Evolutionary conservation across 2,329 filamentous ascomycete genomes (phyloP), one percentile per base, ranked within the genome.

Genomic region (Trichoderma arundinaceum): DNA sequence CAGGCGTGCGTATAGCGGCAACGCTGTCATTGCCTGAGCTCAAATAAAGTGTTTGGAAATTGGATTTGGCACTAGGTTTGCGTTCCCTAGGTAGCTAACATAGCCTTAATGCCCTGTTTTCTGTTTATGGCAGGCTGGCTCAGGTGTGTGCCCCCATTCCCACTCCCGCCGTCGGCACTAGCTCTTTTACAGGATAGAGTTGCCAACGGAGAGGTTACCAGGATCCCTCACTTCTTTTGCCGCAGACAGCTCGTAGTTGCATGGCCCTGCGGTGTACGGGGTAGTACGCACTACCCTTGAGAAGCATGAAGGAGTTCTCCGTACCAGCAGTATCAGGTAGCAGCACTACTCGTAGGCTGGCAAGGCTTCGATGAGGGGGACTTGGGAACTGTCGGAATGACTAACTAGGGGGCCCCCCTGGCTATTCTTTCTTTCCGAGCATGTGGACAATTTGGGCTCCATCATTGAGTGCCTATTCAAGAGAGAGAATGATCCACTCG

Each of bases 361-460:
- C 59, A 62, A 53, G 28, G 59, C 48, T 53, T 62, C 22, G 59
- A 48, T 28, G 41, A 58, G 54, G 39, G 54, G 13, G 60, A 48
- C 22, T 64, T 46, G 13, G 39, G 52, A 54, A 38, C 41, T 56
- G 51, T 52, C 60, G 48, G 17, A 51, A 12, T 53, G 28, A 43
- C 41, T 33, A 48, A 52, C 52, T 33, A 53, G 48, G 63, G 43
- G 33, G 33, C 41, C 52, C 44, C 56, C 53, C 64, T 66, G 58
- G 39, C 39, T 32, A 28, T 51, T 56, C 44, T 58, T 66, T 56
- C 64, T 61, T 65, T 53, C 64, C 64, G 57, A 66, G 57, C 64
- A 61, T 66, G 64, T 66, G 64, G 64, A 46, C 56, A 52, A 52
- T 49, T 66, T 51, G 58, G 64, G 58, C 51, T 56, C 57, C 64